Evolutionary conservation across 2,329 filamentous ascomycete genomes (phyloP).

Genomic region (Trichoderma polysporum): DNA sequence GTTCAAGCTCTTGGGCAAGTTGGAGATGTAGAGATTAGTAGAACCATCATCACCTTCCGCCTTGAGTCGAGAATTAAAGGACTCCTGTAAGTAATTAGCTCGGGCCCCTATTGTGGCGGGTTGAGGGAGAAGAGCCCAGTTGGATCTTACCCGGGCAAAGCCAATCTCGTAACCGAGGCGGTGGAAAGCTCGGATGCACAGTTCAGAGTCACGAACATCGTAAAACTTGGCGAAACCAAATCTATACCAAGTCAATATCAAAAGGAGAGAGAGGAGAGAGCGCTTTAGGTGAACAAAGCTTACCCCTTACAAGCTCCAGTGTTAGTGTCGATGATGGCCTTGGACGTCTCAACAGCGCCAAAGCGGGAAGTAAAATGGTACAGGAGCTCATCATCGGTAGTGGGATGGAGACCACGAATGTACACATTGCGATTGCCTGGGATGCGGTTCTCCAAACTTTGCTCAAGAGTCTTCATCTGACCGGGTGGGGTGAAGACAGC

Average conservation of each 20-base stretch:
- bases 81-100: constrained; percentile 63
- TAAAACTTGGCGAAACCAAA: constrained; percentile 98
- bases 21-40: constrained; percentile 97
- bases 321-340: constrained; percentile 95
- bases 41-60: constrained; percentile 86
- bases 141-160: constrained; percentile 74
- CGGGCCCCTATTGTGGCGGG: background rate
- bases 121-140: background rate
- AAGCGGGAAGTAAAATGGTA: constrained; percentile 82
- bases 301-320: constrained; percentile 96
- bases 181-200: constrained; percentile 94
- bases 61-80: constrained; percentile 97
- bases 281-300: constrained; percentile 30
- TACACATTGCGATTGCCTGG: constrained; percentile 96
- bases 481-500: constrained; percentile 84
- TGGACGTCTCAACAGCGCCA: constrained; percentile 91
- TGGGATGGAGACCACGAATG: constrained; percentile 91
- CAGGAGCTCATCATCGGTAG: constrained; percentile 89
- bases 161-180: constrained; percentile 95
- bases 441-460: constrained; percentile 89
- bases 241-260: constrained; percentile 46
- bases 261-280: background rate
- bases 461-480: constrained; percentile 84
- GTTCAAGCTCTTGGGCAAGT: constrained; percentile 86
- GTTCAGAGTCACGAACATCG: constrained; percentile 83